Base-by-base conservation (phyloP, 2,329 filamentous ascomycete genomes). In the Diatrype stigma region DNA sequence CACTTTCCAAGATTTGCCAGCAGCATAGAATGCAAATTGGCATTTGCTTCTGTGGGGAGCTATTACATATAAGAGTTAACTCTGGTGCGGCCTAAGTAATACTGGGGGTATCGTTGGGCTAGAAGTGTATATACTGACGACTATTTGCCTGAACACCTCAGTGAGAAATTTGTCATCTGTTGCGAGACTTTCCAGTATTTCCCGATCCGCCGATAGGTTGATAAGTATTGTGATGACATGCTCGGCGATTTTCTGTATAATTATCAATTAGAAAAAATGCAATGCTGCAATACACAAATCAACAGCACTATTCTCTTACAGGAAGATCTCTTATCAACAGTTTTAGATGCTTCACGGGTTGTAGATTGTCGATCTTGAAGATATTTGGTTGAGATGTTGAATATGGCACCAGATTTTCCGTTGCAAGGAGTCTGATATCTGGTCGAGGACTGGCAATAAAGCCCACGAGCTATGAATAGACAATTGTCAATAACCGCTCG, bases 391-490 rank as follows among this genome's bases (percentile, higher is more conserved):
- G 80, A 1, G 80, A 73, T 11, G 83, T 79, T 22, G 89, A 89
- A 58, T 89, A 97, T 11, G 90, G 89, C 44, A 96, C 85, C 34
- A 96, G 79, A 61, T 95, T 89, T 70, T 96, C 91, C 49, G 86
- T 84, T 46, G 92, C 92, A 59, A 93, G 80, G 67, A 90, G 85
- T 61, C 94, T 85, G 57, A 97, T 90, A 67, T 96, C 89, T 40
- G 90, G 90, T 67, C 95, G 96, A 53, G 89, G 89, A 73, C 96
- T 87, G 70, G 89, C 87, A 53, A 97, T 88, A 72, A 97, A 96
- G 68, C 91, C 90, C 55, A 96, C 90, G 49, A 96, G 84, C 90
- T 96, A 60, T 37, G 26, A 30, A 45, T 37, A 51, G 28, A 23
- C 42, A n/a, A 42, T 30, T 50, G 48, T 51, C 22, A 56, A 54